These are phyloP conservation scores for Mycosphaerella sp. DNA, from an alignment of 2,329 filamentous ascomycete species.

Conservation along the genomic window DNA sequence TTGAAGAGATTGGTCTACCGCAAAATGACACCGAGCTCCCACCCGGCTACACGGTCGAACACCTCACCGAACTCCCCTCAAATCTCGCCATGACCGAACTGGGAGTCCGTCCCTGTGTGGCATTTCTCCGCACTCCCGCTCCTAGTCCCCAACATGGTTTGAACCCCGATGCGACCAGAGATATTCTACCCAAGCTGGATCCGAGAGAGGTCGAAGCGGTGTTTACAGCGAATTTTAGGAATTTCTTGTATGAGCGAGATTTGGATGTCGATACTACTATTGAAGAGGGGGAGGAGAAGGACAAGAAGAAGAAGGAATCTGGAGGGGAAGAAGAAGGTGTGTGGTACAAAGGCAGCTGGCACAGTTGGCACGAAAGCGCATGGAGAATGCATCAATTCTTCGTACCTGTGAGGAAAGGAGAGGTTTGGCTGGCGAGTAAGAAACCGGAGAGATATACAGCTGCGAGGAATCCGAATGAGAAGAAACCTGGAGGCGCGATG, in stretches of 20 bases:
- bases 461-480: neutral
- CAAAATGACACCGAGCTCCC: constrained; percentile 63
- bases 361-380: constrained; percentile 65
- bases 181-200: constrained; percentile 61
- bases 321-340: constrained; percentile 42
- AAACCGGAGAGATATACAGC: constrained; percentile 20
- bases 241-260: constrained; percentile 63
- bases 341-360: constrained; percentile 86
- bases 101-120: constrained; percentile 46
- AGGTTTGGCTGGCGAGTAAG: constrained; percentile 43
- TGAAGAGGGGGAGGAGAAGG: constrained; percentile 18
- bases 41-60: constrained; percentile 73
- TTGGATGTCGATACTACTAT: constrained; percentile 38
- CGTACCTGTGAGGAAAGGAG: constrained; percentile 69
- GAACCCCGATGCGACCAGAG: constrained; percentile 51
- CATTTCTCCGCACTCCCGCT: constrained; percentile 49
- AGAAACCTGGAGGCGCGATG: no score
- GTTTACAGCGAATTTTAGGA: constrained; percentile 81
- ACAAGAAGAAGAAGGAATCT: constrained; percentile 25
- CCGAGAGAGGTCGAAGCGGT: constrained; percentile 89
- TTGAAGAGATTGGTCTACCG: constrained; percentile 87
- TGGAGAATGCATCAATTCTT: constrained; percentile 92
- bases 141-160: constrained; percentile 49
- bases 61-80: constrained; percentile 72
- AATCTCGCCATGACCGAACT: constrained; percentile 48